Evolutionary conservation across 73 alveolate genomes (phyloP).

Genomic region (Symbiodinium natans): DNA sequence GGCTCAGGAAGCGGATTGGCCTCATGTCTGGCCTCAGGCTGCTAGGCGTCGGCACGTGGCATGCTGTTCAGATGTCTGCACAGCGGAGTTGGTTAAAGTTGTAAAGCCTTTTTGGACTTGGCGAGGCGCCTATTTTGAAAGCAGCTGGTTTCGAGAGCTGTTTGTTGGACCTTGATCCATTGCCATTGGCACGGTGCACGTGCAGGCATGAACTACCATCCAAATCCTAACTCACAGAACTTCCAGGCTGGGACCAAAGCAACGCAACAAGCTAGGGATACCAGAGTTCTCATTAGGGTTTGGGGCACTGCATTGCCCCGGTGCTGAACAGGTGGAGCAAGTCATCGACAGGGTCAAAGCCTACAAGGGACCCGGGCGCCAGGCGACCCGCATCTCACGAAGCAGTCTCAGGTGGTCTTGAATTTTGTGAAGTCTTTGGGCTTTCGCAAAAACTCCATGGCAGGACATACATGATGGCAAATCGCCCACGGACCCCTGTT

Average conservation of each 20-base stretch:
- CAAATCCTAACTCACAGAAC: conserved; percentile 39
- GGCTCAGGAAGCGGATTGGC: conserved; percentile 85
- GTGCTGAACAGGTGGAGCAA: not conserved
- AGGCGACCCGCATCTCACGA: too few relatives aligned
- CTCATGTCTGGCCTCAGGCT: conserved; percentile 79
- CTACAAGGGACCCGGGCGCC: not conserved
- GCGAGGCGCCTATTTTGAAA: not conserved
- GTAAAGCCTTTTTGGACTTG: too few relatives aligned
- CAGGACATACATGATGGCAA: not conserved
- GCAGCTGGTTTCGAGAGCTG: not conserved
- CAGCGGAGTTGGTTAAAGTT: too few relatives aligned
- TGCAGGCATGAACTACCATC: conserved; percentile 83
- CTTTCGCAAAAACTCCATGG: too few relatives aligned
- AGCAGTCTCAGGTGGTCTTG: not conserved
- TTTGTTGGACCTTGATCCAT: not conserved
- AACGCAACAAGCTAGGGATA: not conserved
- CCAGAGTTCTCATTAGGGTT: too few relatives aligned
- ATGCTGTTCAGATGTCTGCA: too few relatives aligned
- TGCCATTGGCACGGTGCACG: too few relatives aligned
- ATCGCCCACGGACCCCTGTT: conserved; percentile 2
- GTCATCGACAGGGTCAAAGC: not conserved
- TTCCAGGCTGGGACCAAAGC: conserved; percentile 26
- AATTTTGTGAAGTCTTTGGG: not conserved
- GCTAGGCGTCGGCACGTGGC: not conserved
- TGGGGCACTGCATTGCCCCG: not conserved